Percentiles rank a stretch among this genome's conserved stretches.
Conservation (phyloP, 176 grass and related monocot genomes). For the Carex myosuroides region DNA sequence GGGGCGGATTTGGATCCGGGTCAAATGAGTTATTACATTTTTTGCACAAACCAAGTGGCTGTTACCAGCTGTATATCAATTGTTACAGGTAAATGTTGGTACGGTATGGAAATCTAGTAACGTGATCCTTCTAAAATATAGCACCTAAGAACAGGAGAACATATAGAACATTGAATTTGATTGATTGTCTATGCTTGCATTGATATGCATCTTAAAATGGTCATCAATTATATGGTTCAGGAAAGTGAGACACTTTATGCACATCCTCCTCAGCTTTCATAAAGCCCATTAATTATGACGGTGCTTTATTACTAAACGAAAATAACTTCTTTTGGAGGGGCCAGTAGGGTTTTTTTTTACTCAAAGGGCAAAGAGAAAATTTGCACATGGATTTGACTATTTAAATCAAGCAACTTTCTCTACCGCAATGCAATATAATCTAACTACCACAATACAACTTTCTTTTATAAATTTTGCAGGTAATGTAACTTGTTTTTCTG, state of each 20-base stretch:
- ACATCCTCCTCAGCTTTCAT: slow-evolving; percentile 19
- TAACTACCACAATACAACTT: too few relatives aligned
- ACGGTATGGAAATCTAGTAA: neutral
- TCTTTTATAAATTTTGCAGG: too few relatives aligned
- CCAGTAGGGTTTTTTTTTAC: neutral
- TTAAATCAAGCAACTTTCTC: neutral
- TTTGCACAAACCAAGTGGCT: neutral
- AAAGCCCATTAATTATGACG: neutral
- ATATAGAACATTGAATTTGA: neutral
- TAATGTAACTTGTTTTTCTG: too few relatives aligned
- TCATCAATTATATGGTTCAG: slow-evolving; percentile 2
- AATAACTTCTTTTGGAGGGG: slow-evolving; percentile 9
- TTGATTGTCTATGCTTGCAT: neutral
- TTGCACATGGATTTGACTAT: neutral
- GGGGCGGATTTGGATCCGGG: too few relatives aligned
- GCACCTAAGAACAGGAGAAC: neutral
- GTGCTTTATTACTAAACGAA: neutral
- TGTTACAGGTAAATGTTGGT: neutral
- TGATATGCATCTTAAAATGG: neutral
- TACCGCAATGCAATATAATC: neutral
- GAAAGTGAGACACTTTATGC: slow-evolving; percentile 18
- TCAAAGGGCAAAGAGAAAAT: neutral
- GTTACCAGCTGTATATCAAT: neutral
- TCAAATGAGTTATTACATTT: neutral
- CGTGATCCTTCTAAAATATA: neutral